Percentiles rank a stretch among this genome's conserved stretches.
Conservation (phyloP, 1,139 yeast genomes). For the Yamadazyma aaseri region DNA sequence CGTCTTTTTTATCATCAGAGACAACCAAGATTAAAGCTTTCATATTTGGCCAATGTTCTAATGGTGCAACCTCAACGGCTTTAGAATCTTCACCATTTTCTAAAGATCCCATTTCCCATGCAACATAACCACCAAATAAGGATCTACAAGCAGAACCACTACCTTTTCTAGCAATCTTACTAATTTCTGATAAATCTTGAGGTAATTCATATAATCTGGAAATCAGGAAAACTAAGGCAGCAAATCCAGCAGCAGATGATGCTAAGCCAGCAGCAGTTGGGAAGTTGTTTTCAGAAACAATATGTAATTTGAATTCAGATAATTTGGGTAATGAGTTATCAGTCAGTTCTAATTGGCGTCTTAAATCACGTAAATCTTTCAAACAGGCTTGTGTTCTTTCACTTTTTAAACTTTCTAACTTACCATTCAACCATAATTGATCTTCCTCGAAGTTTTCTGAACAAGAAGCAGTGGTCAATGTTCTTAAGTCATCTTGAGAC, state of each 20-base stretch:
- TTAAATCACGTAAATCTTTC: slow-evolving; percentile 66
- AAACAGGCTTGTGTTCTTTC: slow-evolving; percentile 82
- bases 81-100: slow-evolving; percentile 82
- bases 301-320: slow-evolving; percentile 66
- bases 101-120: slow-evolving; percentile 93
- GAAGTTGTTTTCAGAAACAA: slow-evolving; percentile 92
- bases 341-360: slow-evolving; percentile 52
- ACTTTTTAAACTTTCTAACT: slow-evolving; percentile 59
- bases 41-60: slow-evolving; percentile 87
- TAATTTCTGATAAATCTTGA: slow-evolving; percentile 75
- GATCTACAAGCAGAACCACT: slow-evolving; percentile 98
- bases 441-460: slow-evolving; percentile 58
- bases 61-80: slow-evolving; percentile 88
- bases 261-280: slow-evolving; percentile 99
- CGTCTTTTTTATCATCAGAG: slow-evolving; percentile 89
- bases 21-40: slow-evolving; percentile 91
- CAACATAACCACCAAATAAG: slow-evolving; percentile 94
- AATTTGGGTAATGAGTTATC: slow-evolving; percentile 58
- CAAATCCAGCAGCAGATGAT: slow-evolving; percentile 90
- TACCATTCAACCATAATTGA: slow-evolving; percentile 80
- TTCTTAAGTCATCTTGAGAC: slow-evolving; percentile 84
- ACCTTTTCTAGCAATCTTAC: slow-evolving; percentile 95
- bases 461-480: slow-evolving; percentile 86
- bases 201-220: slow-evolving; percentile 82
- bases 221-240: slow-evolving; percentile 87